Evolutionary conservation across 192 early-diverging fungal species (phyloP).

Genomic region (Coemansia sp.): DNA sequence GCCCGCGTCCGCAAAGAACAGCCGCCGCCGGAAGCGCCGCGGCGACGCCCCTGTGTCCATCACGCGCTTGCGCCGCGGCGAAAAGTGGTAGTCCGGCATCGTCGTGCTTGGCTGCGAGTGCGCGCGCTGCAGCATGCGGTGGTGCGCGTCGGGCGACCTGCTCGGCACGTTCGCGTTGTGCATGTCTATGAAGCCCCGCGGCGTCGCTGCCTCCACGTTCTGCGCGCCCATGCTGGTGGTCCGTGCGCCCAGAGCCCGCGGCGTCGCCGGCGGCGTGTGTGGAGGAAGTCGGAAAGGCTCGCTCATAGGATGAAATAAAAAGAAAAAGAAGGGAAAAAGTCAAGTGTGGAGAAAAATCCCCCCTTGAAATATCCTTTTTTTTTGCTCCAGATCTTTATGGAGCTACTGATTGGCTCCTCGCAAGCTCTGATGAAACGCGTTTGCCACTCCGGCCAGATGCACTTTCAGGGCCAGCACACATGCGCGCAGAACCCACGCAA

Average conservation of each 20-base stretch:
- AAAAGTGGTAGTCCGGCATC: neutral
- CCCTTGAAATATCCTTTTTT: neutral
- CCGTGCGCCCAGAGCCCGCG: constrained; percentile 29
- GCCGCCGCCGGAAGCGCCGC: constrained; percentile 41
- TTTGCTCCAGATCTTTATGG: too few relatives aligned
- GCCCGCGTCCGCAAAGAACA: constrained; percentile 47
- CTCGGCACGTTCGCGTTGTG: constrained; percentile 4
- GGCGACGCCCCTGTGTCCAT: constrained; percentile 27
- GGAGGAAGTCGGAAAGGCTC: neutral
- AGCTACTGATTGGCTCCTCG: constrained; percentile 17
- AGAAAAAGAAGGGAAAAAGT: constrained; percentile 1
- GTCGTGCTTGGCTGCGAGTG: constrained; percentile 23
- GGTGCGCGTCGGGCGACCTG: constrained; percentile 28
- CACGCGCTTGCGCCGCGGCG: constrained; percentile 7
- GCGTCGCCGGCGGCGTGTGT: constrained; percentile 10
- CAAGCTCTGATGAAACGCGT: constrained; percentile 2
- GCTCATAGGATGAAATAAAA: neutral
- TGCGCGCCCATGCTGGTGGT: constrained; percentile 29
- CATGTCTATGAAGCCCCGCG: neutral
- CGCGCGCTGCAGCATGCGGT: constrained; percentile 34
- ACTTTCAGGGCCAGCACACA: constrained; percentile 17
- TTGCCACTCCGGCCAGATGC: constrained; percentile 14
- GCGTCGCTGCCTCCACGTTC: neutral
- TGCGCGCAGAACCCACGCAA: constrained; percentile 32
- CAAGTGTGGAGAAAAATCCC: constrained; percentile 4